Evolutionary conservation across 371 early-diverging fungal species (phyloP), one percentile per base, ranked within the genome.

Genomic region (Synchytrium microbalum): DNA sequence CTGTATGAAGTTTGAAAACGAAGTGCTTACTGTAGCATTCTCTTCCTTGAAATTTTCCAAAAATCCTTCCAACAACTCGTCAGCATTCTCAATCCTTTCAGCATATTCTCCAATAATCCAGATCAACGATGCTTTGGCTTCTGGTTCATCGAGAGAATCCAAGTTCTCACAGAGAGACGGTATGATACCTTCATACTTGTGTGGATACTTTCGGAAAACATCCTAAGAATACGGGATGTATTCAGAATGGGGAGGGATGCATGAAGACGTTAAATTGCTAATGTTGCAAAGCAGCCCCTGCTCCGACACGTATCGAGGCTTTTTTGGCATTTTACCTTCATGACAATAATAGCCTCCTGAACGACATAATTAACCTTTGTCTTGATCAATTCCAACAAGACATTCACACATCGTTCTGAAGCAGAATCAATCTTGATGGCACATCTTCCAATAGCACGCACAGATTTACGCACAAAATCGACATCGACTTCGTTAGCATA

Each of bases 61-160:
- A 69, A 93, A 93, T 53, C 77, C 72, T 27, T 87, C 86, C 61
- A 98, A 76, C 56, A 96, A 67, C 60, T 88, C 92, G 61, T 82
- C 81, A 0, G 94, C 88, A 68, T 93, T 92, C 28, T 88, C 89
- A 60, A 95, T 91, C 31, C 89, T 78, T 66, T 94, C 93, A 2
- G 94, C 91, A 70, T 96, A 94, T 74, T 98, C 92, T 61, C 98
- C 98, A 73, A 98, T 82, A 64, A 95, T 93, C 96, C 95, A 96
- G 67, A 96, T 89, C 74, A 95, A 75, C 2, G 94, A 87, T 0
- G 91, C 88, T 66, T 92, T 92, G 14, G 98, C 95, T 55, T 92
- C 93, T 0, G 96, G 93, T 67, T 94, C 95, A 71, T 92, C 92
- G 64, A 95, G 72, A 13, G 78, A 79, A 59, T 95, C 96, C 59